Evolutionary conservation across 768 basidiomycete species (phyloP).

Genomic region (Boletus sp.): DNA sequence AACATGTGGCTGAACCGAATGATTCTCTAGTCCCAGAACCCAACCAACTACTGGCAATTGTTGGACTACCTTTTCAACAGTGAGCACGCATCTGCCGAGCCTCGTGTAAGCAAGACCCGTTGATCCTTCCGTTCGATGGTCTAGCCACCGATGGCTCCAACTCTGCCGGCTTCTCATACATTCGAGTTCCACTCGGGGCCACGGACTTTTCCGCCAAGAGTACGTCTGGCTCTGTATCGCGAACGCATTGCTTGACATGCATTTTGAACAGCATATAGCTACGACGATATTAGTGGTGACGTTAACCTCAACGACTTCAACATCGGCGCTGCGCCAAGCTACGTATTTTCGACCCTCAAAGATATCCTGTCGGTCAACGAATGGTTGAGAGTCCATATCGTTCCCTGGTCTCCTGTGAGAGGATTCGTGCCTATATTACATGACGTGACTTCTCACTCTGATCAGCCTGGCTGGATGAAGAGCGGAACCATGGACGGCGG

Average conservation of each 20-base stretch:
- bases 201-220: slow-evolving; percentile 66
- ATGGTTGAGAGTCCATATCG: slow-evolving; percentile 51
- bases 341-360: slow-evolving; percentile 58
- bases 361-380: slow-evolving; percentile 64
- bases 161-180: slow-evolving; percentile 65
- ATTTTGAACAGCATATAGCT: slow-evolving; percentile 52
- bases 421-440: no score
- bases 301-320: slow-evolving; percentile 57
- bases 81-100: slow-evolving; percentile 1
- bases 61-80: slow-evolving; percentile 57
- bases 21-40: slow-evolving; percentile 44
- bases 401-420: slow-evolving; percentile 76
- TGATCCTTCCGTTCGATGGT: not conserved
- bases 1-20: slow-evolving; percentile 2
- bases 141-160: slow-evolving; percentile 56
- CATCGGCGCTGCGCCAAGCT: slow-evolving; percentile 55
- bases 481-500: slow-evolving; percentile 67
- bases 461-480: slow-evolving; percentile 81
- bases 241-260: slow-evolving; percentile 4
- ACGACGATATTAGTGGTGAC: slow-evolving; percentile 63
- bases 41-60: slow-evolving; percentile 56
- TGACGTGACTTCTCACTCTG: not conserved
- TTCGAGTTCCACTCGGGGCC: slow-evolving; percentile 70
- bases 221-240: slow-evolving; percentile 26
- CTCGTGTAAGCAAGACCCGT: not conserved